These are phyloP conservation scores for Blumeria graminis DNA, from an alignment of 2,329 filamentous ascomycete species.

Conservation along the genomic window DNA sequence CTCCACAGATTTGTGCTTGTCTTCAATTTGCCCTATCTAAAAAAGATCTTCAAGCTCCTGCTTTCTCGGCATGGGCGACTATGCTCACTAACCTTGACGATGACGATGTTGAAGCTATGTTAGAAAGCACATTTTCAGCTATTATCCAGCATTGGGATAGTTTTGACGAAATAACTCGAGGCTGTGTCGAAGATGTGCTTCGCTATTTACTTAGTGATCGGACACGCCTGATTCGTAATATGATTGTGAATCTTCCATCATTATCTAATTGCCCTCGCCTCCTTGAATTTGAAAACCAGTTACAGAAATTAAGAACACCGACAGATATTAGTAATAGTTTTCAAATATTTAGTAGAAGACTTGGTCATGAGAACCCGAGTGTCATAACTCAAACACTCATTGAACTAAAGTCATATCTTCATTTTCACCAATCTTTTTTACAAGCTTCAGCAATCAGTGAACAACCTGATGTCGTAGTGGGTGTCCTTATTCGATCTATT, in stretches of 20 bases:
- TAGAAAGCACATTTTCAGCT: conserved; percentile 78
- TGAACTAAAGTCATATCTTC: conserved; percentile 54
- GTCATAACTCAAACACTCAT: conserved; percentile 62
- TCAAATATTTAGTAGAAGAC: conserved; percentile 45
- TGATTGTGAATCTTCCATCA: conserved; percentile 56
- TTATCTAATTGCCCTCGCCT: conserved; percentile 47
- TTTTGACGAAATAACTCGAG: conserved; percentile 36
- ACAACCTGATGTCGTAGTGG: conserved; percentile 53
- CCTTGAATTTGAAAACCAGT: conserved; percentile 36
- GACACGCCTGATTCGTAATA: conserved; percentile 30
- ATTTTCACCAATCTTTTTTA: conserved; percentile 48
- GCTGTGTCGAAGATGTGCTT: conserved; percentile 37
- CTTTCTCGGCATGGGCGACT: conserved; percentile 64
- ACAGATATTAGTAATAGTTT: conserved; percentile 44
- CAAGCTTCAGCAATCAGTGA: conserved; percentile 63
- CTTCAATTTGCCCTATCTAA: conserved; percentile 62
- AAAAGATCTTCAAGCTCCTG: conserved; percentile 47
- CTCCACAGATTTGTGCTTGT: conserved; percentile 59
- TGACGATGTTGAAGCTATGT: conserved; percentile 53
- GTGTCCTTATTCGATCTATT: conserved; percentile 48
- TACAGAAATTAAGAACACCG: conserved; percentile 38
- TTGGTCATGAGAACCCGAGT: conserved; percentile 61
- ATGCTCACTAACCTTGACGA: conserved; percentile 53
- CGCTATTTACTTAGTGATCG: conserved; percentile 17
- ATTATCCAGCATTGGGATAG: conserved; percentile 56